These are phyloP conservation scores for Taphrina wiesneri DNA, from an alignment of 1,139 yeast genomes.

Conservation along the genomic window DNA sequence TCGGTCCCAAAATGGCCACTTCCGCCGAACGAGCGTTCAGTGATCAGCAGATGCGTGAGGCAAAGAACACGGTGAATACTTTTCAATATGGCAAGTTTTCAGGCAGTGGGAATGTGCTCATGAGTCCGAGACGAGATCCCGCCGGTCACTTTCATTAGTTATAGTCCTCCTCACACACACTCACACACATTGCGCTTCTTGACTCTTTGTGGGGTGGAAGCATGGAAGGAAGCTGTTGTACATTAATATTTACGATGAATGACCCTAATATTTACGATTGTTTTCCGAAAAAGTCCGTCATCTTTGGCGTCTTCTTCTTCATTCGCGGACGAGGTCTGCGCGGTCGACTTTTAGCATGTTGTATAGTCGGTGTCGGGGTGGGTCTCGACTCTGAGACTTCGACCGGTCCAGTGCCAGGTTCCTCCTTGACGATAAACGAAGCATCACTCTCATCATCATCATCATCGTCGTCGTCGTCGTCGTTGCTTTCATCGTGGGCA, in stretches of 20 bases:
- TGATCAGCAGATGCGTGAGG: slow-evolving; percentile 45
- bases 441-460: not conserved
- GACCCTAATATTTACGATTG: not conserved
- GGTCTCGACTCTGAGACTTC: not conserved
- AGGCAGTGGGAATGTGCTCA: slow-evolving; percentile 17
- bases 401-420: not conserved
- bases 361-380: not conserved
- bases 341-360: slow-evolving; percentile 12
- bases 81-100: slow-evolving; percentile 53
- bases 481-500: not conserved
- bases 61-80: slow-evolving; percentile 56
- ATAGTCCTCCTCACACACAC: not conserved
- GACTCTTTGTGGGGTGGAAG: not conserved
- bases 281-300: slow-evolving; percentile 24
- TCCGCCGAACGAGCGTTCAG: slow-evolving; percentile 38
- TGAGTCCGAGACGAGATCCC: slow-evolving; percentile 31
- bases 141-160: slow-evolving; percentile 33
- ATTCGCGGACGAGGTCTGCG: slow-evolving; percentile 13
- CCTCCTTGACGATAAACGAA: not conserved
- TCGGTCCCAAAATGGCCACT: slow-evolving; percentile 54
- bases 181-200: not conserved
- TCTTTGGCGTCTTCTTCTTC: slow-evolving; percentile 15
- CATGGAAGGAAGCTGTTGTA: not conserved
- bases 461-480: not conserved
- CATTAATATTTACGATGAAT: not conserved